Base-by-base conservation (phyloP, 257 asterid genomes). In the Plantago elongata region DNA sequence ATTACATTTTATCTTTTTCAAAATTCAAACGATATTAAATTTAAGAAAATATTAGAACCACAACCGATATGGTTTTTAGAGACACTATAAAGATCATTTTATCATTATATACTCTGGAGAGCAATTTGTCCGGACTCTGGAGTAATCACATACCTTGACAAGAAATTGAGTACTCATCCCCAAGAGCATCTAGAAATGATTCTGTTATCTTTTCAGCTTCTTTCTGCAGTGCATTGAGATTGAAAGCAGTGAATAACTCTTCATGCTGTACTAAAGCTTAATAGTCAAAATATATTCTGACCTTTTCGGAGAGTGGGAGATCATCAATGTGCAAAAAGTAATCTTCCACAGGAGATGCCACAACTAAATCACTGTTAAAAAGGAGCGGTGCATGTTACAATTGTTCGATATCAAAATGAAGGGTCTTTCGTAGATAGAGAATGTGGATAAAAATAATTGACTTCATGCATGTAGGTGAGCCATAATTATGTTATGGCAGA, bases 101-200 rank as follows among this genome's bases (percentile, higher is more conserved):
- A 22, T 22, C 38, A 70, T 27, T 15, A 34, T 18, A 54, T 15
- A 13, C 10, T 30, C 10, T 54, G 1, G 14, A 43, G 45, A 14
- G 13, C 13, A 58, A 16, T 10, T 45, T 16, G 52, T 54, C 29
- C 18, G 13, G 60, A 38, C 61, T 5, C 29, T 34, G 13, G 60
- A 38, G 65, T 5, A 45, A 52, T 60, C 56, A 4, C 51, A 38
- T 72, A 92, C 98, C 99, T 83, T 92, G 68, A 72, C 99, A 92
- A 60, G 88, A 80, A 74, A 71, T 63, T n/a, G 99, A 83, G 64
- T 86, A 89, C 72, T 83, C 96, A 13, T 83, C 91, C 18, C 95
- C 99, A 77, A 89, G 97, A 80, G 99, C 95, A 78, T 92, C 91
- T 13, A 89, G 84, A 66, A 89, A 60, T 62, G 88, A 74, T 72